Evolutionary conservation across 352 stramenopile species (phyloP).

Genomic region (Globisporangium radiosum): DNA sequence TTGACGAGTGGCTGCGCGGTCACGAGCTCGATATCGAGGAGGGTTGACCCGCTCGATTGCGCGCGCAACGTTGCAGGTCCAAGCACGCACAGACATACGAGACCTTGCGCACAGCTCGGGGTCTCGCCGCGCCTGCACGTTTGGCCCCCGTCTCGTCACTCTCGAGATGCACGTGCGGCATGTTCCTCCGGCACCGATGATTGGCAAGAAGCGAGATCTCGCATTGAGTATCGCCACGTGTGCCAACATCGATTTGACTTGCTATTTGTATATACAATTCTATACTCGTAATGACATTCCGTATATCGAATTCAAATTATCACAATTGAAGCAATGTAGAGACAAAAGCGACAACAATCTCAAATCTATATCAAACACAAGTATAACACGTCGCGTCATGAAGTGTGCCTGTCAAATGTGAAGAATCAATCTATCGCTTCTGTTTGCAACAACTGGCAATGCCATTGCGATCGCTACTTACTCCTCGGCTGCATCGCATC

Average conservation of each 20-base stretch:
- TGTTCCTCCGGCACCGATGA: slow-evolving; percentile 2
- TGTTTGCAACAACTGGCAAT: not conserved
- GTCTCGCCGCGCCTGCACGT: not conserved
- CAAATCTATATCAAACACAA: too few relatives aligned
- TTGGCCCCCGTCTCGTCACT: not conserved
- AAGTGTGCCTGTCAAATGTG: not conserved
- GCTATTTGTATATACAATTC: too few relatives aligned
- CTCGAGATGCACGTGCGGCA: slow-evolving; percentile 1
- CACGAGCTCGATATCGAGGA: not conserved
- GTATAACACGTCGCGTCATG: too few relatives aligned
- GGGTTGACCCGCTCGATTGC: not conserved
- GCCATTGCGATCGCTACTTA: not conserved
- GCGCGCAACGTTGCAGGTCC: too few relatives aligned
- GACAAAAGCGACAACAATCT: too few relatives aligned
- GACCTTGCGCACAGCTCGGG: not conserved
- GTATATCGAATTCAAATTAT: too few relatives aligned
- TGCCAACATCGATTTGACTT: too few relatives aligned
- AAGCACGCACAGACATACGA: not conserved
- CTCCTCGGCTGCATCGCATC: too few relatives aligned
- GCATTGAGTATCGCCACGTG: too few relatives aligned
- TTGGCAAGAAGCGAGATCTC: not conserved
- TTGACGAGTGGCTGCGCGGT: not conserved
- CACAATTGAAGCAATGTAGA: too few relatives aligned
- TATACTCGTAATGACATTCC: too few relatives aligned
- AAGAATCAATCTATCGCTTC: not conserved